These are phyloP conservation scores for Dryas drummondii DNA, from an alignment of 306 rosid genomes.

Conservation along the genomic window DNA sequence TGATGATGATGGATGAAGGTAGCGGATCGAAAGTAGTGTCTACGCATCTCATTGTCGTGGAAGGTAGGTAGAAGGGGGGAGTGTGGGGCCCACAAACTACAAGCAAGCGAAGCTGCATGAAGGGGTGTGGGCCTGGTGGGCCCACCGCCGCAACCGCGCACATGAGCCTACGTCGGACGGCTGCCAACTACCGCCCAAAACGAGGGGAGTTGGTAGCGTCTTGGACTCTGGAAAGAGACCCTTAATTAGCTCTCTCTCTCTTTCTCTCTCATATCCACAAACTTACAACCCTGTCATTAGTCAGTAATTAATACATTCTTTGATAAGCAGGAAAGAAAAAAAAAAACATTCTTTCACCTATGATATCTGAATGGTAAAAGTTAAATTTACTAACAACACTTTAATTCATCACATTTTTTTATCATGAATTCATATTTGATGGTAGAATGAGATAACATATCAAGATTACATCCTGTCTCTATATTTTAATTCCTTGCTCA, in stretches of 20 bases:
- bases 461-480: no score
- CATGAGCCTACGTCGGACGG: slow-evolving; percentile 68
- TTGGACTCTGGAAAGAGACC: slow-evolving; percentile 21
- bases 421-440: no score
- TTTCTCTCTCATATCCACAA: background rate
- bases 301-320: background rate
- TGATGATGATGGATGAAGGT: no score
- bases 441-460: no score
- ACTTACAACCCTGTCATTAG: slow-evolving; percentile 1
- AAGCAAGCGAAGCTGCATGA: background rate
- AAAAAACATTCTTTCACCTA: no score
- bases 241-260: background rate
- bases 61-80: background rate
- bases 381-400: no score
- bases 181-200: slow-evolving; percentile 66
- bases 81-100: slow-evolving; percentile 32
- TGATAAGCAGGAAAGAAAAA: background rate
- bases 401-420: no score
- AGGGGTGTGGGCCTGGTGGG: slow-evolving; percentile 26
- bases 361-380: no score
- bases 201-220: slow-evolving; percentile 55
- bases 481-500: no score
- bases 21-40: no score
- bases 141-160: slow-evolving; percentile 70
- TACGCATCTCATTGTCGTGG: background rate